These are phyloP conservation scores for Aspergillus melleus DNA, from an alignment of 2,329 filamentous ascomycete genomes.

Conservation along the genomic window DNA sequence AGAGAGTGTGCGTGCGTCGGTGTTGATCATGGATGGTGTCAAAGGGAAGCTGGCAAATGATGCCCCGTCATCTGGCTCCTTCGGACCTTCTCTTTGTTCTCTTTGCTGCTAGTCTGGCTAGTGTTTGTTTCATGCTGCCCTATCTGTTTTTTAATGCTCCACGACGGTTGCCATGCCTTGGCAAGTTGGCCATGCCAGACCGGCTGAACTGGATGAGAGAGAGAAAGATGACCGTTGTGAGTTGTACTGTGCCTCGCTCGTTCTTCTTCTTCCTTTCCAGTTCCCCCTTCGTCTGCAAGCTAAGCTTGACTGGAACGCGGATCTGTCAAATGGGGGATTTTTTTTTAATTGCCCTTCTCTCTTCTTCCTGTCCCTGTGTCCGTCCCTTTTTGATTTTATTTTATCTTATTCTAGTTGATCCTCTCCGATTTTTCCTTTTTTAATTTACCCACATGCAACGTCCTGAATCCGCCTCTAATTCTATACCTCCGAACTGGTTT, in stretches of 20 bases:
- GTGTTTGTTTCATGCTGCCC: constrained; percentile 23
- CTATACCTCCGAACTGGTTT: neutral
- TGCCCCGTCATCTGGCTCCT: constrained; percentile 1
- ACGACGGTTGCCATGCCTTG: neutral
- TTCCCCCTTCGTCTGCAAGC: constrained; percentile 17
- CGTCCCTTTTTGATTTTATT: neutral
- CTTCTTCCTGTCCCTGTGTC: neutral
- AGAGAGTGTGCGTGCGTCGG: neutral
- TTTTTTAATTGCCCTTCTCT: constrained; percentile 7
- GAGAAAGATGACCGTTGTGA: constrained; percentile 13
- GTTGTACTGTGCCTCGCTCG: neutral
- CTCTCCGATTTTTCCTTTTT: neutral
- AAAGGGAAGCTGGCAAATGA: constrained; percentile 13
- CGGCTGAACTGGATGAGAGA: neutral
- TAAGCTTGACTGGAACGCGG: constrained; percentile 26
- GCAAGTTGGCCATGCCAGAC: neutral
- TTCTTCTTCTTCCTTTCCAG: constrained; percentile 5
- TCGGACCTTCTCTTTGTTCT: constrained; percentile 8
- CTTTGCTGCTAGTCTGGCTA: constrained; percentile 13
- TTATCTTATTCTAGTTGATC: neutral
- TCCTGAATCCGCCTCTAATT: constrained; percentile 7
- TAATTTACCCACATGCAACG: constrained; percentile 20
- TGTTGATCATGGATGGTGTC: constrained; percentile 19
- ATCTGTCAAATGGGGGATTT: constrained; percentile 24
- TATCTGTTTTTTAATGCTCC: neutral